A percentile compares a stretch with the other conserved stretches of the same genome.
Evolutionary conservation across 106 monocot genomes (phyloP).

Genomic region (Acanthochlamys bracteata): DNA sequence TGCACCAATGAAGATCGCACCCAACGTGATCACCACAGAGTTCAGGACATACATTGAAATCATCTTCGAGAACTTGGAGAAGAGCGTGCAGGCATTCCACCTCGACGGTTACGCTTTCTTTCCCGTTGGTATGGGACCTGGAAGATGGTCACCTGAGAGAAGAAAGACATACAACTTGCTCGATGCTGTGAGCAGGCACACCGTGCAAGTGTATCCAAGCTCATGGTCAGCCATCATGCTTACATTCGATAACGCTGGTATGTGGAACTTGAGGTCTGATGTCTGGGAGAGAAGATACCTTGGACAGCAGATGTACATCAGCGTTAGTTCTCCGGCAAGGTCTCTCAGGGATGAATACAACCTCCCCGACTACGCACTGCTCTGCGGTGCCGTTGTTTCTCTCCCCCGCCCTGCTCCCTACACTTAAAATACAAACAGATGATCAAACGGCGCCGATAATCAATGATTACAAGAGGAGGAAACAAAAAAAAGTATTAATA

Average conservation of each 20-base stretch:
- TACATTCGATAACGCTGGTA: conserved; percentile 45
- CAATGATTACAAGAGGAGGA: too few relatives aligned
- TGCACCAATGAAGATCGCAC: conserved; percentile 1
- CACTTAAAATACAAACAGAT: conserved; percentile 4
- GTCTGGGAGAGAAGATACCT: conserved; percentile 53
- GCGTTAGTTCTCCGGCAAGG: conserved; percentile 45
- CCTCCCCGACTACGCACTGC: conserved; percentile 29
- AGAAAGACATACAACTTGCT: conserved; percentile 41
- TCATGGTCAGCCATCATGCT: conserved; percentile 48
- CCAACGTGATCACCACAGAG: conserved; percentile 24
- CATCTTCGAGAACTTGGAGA: conserved; percentile 29
- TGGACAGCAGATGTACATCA: conserved; percentile 65
- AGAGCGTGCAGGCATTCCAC: conserved; percentile 24
- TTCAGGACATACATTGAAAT: conserved; percentile 38
- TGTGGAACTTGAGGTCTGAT: conserved; percentile 51
- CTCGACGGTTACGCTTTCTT: conserved; percentile 40
- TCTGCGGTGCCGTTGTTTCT: conserved; percentile 30
- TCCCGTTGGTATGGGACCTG: conserved; percentile 37
- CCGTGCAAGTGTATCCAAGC: conserved; percentile 38
- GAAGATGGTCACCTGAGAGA: conserved; percentile 35
- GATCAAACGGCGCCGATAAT: too few relatives aligned
- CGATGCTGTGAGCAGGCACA: conserved; percentile 42
- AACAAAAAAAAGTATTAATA: too few relatives aligned
- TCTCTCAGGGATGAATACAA: conserved; percentile 69
- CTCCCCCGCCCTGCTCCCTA: conserved; percentile 52